phyloP scores from a whole-genome alignment of 2,329 filamentous ascomycete species.

The Fusarium circinatum region DNA sequence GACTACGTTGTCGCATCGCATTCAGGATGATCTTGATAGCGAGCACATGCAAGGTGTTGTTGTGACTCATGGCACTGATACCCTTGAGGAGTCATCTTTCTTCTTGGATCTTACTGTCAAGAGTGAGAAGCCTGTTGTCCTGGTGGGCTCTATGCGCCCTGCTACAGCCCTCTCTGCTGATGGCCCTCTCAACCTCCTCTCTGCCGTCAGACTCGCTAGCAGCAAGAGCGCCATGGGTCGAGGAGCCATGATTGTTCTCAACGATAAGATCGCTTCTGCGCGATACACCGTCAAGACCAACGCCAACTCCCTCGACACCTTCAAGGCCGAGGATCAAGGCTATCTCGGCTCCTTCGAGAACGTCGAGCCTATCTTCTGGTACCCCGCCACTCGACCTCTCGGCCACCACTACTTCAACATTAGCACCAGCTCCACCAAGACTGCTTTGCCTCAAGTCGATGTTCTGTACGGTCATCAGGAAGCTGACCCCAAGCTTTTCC shows the following conservation, averaged over 20 bases:
- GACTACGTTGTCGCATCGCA: conserved; percentile 57
- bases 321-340: conserved; percentile 65
- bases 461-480: conserved; percentile 65
- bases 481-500: conserved; percentile 57
- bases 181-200: conserved; percentile 69
- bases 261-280: conserved; percentile 66
- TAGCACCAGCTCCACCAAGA: conserved; percentile 35
- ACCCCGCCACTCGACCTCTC: conserved; percentile 57
- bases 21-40: conserved; percentile 58
- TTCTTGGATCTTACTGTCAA: conserved; percentile 67
- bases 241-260: conserved; percentile 68
- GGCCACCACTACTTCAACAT: conserved; percentile 57
- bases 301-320: conserved; percentile 70
- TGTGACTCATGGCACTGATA: conserved; percentile 73
- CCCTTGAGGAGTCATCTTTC: conserved; percentile 70
- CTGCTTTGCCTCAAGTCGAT: conserved; percentile 62
- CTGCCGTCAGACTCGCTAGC: conserved; percentile 66
- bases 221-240: conserved; percentile 56
- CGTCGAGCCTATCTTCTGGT: conserved; percentile 69
- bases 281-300: conserved; percentile 70
- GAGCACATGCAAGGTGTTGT: conserved; percentile 60
- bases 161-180: conserved; percentile 70
- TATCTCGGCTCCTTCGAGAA: conserved; percentile 68
- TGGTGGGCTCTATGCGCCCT: conserved; percentile 71
- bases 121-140: conserved; percentile 66